A percentile compares a stretch with the other conserved stretches of the same genome.
Conservation (phyloP, 2,329 filamentous ascomycete genomes). For the Pezicula radicicola region DNA sequence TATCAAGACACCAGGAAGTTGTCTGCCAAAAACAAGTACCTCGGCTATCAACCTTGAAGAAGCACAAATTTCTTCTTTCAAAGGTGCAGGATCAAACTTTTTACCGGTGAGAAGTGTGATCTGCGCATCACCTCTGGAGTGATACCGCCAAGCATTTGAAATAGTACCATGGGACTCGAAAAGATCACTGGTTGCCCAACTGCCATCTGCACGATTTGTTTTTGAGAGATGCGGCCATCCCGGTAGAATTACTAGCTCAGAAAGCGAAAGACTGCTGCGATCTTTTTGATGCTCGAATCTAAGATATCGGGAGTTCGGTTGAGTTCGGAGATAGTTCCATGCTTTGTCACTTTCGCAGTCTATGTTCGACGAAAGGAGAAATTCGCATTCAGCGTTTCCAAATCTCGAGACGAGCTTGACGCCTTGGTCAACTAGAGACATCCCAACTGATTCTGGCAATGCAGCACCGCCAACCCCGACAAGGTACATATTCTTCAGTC, state of each 20-base stretch:
- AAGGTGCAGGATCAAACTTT: slow-evolving; percentile 63
- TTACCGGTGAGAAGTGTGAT: slow-evolving; percentile 63
- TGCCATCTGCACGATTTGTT: slow-evolving; percentile 54
- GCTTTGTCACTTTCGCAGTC: slow-evolving; percentile 50
- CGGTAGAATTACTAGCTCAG: slow-evolving; percentile 51
- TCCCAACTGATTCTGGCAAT: slow-evolving; percentile 48
- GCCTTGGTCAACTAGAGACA: slow-evolving; percentile 44
- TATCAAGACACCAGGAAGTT: slow-evolving; percentile 54
- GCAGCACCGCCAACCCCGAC: slow-evolving; percentile 64
- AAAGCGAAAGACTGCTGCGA: slow-evolving; percentile 34
- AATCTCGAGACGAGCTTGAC: slow-evolving; percentile 60
- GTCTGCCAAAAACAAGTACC: slow-evolving; percentile 54
- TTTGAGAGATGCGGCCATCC: slow-evolving; percentile 60
- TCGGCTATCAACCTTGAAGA: slow-evolving; percentile 44
- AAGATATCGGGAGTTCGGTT: slow-evolving; percentile 31
- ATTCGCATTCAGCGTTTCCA: slow-evolving; percentile 65
- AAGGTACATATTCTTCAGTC: slow-evolving; percentile 51
- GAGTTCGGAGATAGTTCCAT: slow-evolving; percentile 56
- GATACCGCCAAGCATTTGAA: slow-evolving; percentile 56
- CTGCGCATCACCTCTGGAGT: slow-evolving; percentile 58
- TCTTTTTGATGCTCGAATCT: slow-evolving; percentile 44
- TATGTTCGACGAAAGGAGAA: slow-evolving; percentile 60
- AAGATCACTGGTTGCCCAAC: slow-evolving; percentile 61
- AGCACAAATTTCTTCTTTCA: slow-evolving; percentile 53
- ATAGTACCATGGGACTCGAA: slow-evolving; percentile 53